Conservation (phyloP, 257 asterid species). For the Ehretia macrophylla region DNA sequence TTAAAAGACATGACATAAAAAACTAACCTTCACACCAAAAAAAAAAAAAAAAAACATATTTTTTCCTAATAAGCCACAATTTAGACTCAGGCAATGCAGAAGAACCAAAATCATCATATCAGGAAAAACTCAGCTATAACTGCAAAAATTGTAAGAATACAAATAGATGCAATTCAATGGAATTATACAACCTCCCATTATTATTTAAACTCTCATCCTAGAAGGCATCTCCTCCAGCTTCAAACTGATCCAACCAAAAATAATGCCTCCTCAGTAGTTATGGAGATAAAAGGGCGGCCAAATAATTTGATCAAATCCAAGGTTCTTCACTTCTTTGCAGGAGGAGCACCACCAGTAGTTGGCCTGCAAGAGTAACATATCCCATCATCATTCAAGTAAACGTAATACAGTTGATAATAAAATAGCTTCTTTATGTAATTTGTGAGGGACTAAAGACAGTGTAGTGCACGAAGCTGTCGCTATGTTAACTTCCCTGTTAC, state of each 20-base stretch:
- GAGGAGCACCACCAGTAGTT: constrained; percentile 57
- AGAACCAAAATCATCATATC: no score
- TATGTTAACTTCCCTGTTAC: no score
- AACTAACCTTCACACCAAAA: no score
- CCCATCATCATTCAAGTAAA: not conserved
- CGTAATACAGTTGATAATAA: no score
- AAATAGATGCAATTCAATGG: not conserved
- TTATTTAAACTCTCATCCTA: not conserved
- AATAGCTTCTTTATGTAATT: no score
- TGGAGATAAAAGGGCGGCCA: not conserved
- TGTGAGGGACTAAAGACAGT: no score
- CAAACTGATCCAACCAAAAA: not conserved
- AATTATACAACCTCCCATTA: not conserved
- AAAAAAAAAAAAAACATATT: no score
- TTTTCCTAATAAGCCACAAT: no score
- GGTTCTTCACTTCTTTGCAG: constrained; percentile 33
- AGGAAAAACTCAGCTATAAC: not conserved
- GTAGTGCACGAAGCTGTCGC: no score
- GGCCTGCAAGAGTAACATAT: constrained; percentile 39
- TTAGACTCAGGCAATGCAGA: no score
- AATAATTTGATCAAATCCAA: not conserved
- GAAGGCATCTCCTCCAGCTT: constrained; percentile 3
- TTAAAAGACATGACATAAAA: no score
- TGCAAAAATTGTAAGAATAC: not conserved
- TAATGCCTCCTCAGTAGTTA: not conserved